Conservation (phyloP, 1,139 yeast species). For the Lizanozyma gosingica region DNA sequence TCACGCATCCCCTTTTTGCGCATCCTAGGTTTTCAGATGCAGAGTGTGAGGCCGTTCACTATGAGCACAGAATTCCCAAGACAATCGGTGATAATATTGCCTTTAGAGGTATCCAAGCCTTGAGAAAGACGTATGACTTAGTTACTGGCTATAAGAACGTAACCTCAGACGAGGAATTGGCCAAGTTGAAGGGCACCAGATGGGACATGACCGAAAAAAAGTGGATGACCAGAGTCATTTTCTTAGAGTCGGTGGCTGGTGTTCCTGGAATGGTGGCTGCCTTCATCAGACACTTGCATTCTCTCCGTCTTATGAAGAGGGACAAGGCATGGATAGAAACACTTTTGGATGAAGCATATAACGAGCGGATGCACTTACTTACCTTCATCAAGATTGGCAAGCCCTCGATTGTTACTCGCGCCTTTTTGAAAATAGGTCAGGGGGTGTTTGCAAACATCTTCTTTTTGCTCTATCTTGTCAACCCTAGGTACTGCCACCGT, state of each 20-base stretch:
- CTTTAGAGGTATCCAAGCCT: slow-evolving; percentile 30
- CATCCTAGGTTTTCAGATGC: slow-evolving; percentile 44
- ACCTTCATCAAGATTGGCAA: slow-evolving; percentile 60
- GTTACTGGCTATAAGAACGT: slow-evolving; percentile 48
- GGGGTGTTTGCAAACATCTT: slow-evolving; percentile 64
- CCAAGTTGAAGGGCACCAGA: slow-evolving; percentile 35
- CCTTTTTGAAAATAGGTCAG: slow-evolving; percentile 55
- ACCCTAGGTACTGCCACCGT: slow-evolving; percentile 63
- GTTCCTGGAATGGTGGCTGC: slow-evolving; percentile 78
- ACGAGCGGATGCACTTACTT: slow-evolving; percentile 69
- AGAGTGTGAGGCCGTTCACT: slow-evolving; percentile 39
- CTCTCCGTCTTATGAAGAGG: slow-evolving; percentile 49
- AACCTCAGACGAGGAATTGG: slow-evolving; percentile 19
- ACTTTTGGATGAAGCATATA: slow-evolving; percentile 66
- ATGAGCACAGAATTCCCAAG: slow-evolving; percentile 46
- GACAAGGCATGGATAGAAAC: slow-evolving; percentile 78
- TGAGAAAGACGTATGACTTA: slow-evolving; percentile 48
- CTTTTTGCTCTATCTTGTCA: slow-evolving; percentile 49
- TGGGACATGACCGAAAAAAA: slow-evolving; percentile 52
- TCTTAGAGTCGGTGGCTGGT: slow-evolving; percentile 68
- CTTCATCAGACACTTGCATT: slow-evolving; percentile 56
- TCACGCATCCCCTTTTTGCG: slow-evolving; percentile 41
- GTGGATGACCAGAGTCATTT: slow-evolving; percentile 63
- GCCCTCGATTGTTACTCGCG: slow-evolving; percentile 53
- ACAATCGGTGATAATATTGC: slow-evolving; percentile 47